Evolutionary conservation across 1,284 basidiomycete genomes (phyloP).

Genomic region (Cryptococcus deneoformans): DNA sequence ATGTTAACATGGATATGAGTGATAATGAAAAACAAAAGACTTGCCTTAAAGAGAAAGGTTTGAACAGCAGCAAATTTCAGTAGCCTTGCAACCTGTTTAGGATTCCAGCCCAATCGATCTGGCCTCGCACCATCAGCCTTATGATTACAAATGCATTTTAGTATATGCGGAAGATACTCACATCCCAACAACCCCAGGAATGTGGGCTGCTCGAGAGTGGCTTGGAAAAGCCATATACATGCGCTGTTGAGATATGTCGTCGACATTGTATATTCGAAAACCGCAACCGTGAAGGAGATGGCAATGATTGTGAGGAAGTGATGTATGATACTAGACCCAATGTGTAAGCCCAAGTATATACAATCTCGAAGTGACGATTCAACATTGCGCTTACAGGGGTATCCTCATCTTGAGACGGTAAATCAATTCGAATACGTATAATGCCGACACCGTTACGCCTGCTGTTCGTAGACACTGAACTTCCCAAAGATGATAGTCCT

Average conservation of each 20-base stretch:
- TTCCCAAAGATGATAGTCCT: slow-evolving; percentile 15
- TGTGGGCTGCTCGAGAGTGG: slow-evolving; percentile 30
- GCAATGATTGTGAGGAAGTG: slow-evolving; percentile 29
- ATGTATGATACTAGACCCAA: slow-evolving; percentile 18
- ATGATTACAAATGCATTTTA: slow-evolving; percentile 1
- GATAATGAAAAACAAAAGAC: neutral
- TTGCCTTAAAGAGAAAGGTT: slow-evolving; percentile 27
- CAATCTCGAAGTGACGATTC: neutral
- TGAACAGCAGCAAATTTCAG: slow-evolving; percentile 25
- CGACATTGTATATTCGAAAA: slow-evolving; percentile 23
- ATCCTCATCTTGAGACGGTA: slow-evolving; percentile 28
- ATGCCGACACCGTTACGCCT: slow-evolving; percentile 16
- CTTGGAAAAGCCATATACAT: slow-evolving; percentile 32
- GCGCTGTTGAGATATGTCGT: slow-evolving; percentile 14
- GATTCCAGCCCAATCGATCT: slow-evolving; percentile 27
- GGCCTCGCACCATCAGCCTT: neutral
- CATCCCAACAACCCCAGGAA: slow-evolving; percentile 30
- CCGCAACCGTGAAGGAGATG: slow-evolving; percentile 19
- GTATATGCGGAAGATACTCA: neutral
- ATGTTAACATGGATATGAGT: neutral
- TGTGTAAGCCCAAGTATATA: neutral
- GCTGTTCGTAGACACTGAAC: slow-evolving; percentile 17
- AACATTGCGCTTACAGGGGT: slow-evolving; percentile 17
- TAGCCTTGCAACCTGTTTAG: slow-evolving; percentile 5
- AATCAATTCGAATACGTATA: slow-evolving; percentile 31